phyloP scores from a whole-genome alignment of 2,329 filamentous ascomycete genomes.

The Talaromyces funiculosus region DNA sequence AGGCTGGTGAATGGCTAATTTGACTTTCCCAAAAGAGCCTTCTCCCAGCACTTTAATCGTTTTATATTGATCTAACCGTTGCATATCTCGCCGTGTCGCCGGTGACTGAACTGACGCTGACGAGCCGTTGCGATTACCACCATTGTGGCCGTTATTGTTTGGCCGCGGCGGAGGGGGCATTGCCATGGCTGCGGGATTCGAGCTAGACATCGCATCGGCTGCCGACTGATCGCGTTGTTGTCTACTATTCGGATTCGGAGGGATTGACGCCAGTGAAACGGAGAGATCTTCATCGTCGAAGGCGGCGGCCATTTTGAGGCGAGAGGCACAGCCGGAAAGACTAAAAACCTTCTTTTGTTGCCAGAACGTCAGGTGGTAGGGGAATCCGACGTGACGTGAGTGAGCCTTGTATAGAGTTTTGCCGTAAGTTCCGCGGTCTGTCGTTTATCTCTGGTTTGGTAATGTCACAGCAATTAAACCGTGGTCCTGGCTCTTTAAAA shows the following conservation, averaged over 20 bases:
- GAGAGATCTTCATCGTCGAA: slow-evolving; percentile 80
- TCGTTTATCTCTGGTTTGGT: not conserved
- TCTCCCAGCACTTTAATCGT: slow-evolving; percentile 88
- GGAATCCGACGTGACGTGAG: not conserved
- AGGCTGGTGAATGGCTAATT: slow-evolving; percentile 85
- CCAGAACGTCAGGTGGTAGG: not conserved
- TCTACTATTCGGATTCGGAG: slow-evolving; percentile 23
- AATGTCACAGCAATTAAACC: not conserved
- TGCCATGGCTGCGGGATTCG: slow-evolving; percentile 32
- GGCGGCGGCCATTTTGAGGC: slow-evolving; percentile 31
- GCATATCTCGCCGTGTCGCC: slow-evolving; percentile 56
- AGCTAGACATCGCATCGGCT: slow-evolving; percentile 19
- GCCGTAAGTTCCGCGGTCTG: not conserved
- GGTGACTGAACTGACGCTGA: slow-evolving; percentile 37
- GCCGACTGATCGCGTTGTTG: slow-evolving; percentile 22
- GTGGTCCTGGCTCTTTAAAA: not conserved
- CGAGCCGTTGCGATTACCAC: slow-evolving; percentile 14
- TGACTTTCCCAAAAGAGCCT: slow-evolving; percentile 97
- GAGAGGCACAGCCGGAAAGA: not conserved
- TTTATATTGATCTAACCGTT: slow-evolving; percentile 86
- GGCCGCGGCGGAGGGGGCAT: slow-evolving; percentile 34
- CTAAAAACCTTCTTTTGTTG: not conserved
- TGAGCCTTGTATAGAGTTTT: not conserved
- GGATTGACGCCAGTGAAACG: slow-evolving; percentile 55
- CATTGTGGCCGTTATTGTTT: slow-evolving; percentile 15